phyloP scores from a whole-genome alignment of 139 green algal genomes.

The Asterochloris sp. region DNA sequence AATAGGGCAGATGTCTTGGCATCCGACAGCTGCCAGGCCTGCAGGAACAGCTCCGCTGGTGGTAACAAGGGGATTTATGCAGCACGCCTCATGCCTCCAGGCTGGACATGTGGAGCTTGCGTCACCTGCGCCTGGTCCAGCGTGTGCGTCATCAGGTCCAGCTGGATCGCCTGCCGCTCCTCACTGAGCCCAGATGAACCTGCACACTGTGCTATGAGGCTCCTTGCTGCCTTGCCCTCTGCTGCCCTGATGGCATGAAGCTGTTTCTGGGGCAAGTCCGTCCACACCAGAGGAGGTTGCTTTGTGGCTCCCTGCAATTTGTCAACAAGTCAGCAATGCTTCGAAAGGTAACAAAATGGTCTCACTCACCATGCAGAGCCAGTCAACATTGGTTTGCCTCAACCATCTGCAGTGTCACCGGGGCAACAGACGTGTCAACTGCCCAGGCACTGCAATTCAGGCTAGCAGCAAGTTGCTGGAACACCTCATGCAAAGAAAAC shows the following conservation, averaged over 20 bases:
- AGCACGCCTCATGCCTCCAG: not conserved
- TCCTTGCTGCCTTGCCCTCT: not conserved
- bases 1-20: slow-evolving; percentile 59
- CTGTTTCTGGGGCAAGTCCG: not conserved
- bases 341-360: too few species aligned
- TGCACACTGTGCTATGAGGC: not conserved
- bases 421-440: too few species aligned
- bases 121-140: slow-evolving; percentile 20
- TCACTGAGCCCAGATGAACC: not conserved
- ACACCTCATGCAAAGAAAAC: too few species aligned
- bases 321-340: too few species aligned
- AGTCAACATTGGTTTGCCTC: too few species aligned
- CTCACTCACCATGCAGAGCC: too few species aligned
- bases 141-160: slow-evolving; percentile 30
- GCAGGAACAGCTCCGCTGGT: not conserved
- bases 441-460: too few species aligned
- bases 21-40: slow-evolving; percentile 29
- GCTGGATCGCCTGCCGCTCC: slow-evolving; percentile 18
- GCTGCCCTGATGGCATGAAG: not conserved
- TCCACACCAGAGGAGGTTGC: not conserved
- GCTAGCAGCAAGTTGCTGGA: too few species aligned
- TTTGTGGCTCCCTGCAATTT: too few species aligned
- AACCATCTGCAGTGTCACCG: too few species aligned
- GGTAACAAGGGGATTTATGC: too few species aligned
- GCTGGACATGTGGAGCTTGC: not conserved